Percentiles rank a stretch among this genome's conserved stretches.
Evolutionary conservation across 176 grass and related monocot species (phyloP).

Genomic region (barley (Hordeum vulgare)): DNA sequence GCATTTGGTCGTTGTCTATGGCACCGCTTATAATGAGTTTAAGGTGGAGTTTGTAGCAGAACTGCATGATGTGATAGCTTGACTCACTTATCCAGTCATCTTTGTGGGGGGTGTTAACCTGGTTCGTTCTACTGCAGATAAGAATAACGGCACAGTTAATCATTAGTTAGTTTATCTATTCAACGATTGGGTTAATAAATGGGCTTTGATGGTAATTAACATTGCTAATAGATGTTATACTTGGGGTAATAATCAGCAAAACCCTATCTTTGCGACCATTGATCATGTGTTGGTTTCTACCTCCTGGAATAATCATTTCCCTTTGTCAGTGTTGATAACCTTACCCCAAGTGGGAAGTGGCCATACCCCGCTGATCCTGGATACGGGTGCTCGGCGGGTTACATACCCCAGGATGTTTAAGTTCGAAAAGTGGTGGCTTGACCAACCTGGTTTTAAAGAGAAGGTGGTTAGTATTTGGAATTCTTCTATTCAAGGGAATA

Average conservation of each 20-base stretch:
- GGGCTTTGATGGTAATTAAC: background rate
- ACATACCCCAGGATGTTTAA: background rate
- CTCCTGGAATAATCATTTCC: background rate
- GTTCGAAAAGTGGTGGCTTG: background rate
- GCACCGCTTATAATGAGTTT: background rate
- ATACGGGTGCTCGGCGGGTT: background rate
- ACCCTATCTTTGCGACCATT: background rate
- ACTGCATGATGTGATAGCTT: background rate
- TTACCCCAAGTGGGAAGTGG: background rate
- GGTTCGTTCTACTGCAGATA: background rate
- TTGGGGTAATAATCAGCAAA: background rate
- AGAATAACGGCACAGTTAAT: background rate
- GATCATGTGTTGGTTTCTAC: background rate
- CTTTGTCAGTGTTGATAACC: rapidly evolving
- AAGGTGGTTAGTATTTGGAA: too few relatives aligned
- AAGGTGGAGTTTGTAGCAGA: background rate
- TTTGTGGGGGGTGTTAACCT: background rate
- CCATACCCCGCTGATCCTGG: background rate
- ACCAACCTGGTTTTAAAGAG: background rate
- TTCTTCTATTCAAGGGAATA: background rate
- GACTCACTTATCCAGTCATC: rapidly evolving
- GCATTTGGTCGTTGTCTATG: background rate
- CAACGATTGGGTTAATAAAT: background rate
- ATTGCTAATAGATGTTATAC: background rate
- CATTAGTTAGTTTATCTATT: rapidly evolving